Evolutionary conservation across 1,284 basidiomycete species (phyloP).

Genomic region (Testicularia cyperi): DNA sequence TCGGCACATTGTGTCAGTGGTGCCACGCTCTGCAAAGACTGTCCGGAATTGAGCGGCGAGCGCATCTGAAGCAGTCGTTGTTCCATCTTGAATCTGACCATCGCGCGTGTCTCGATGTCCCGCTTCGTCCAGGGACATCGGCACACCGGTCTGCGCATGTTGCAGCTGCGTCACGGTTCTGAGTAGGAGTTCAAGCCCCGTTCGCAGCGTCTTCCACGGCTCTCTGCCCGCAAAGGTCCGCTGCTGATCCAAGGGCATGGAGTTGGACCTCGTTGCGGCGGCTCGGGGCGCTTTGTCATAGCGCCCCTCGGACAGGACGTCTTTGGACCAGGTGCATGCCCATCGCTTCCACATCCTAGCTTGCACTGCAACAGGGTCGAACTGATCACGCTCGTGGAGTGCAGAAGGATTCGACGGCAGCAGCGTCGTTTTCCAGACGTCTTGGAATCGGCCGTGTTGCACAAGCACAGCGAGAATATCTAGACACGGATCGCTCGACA

Average conservation of each 20-base stretch:
- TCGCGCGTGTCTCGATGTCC: too few species aligned
- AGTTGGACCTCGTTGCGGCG: conserved; percentile 2
- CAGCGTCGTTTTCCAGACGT: conserved; percentile 4
- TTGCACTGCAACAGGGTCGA: conserved; percentile 1
- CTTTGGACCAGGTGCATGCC: conserved; percentile 14
- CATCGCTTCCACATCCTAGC: conserved; percentile 29
- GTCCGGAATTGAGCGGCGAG: too few species aligned
- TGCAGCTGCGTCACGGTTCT: conserved; percentile 3
- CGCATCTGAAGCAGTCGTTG: too few species aligned
- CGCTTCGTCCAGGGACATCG: too few species aligned
- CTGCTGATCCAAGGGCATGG: too few species aligned
- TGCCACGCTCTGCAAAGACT: too few species aligned
- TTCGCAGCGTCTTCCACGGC: conserved; percentile 26
- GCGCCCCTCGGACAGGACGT: conserved; percentile 1
- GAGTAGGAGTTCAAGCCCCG: conserved; percentile 8
- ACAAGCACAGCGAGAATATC: too few species aligned
- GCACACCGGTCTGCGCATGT: too few species aligned
- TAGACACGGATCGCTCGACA: too few species aligned
- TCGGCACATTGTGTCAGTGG: too few species aligned
- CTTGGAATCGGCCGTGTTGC: conserved; percentile 1
- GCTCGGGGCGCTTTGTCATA: neutral
- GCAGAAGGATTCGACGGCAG: conserved; percentile 1
- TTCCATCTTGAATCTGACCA: too few species aligned
- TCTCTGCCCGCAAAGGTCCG: conserved; percentile 6
- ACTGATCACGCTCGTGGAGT: neutral